Percentiles rank a stretch among this genome's conserved stretches.
Evolutionary conservation across 2,329 filamentous ascomycete genomes (phyloP).

Genomic region (Fusarium proliferatum): DNA sequence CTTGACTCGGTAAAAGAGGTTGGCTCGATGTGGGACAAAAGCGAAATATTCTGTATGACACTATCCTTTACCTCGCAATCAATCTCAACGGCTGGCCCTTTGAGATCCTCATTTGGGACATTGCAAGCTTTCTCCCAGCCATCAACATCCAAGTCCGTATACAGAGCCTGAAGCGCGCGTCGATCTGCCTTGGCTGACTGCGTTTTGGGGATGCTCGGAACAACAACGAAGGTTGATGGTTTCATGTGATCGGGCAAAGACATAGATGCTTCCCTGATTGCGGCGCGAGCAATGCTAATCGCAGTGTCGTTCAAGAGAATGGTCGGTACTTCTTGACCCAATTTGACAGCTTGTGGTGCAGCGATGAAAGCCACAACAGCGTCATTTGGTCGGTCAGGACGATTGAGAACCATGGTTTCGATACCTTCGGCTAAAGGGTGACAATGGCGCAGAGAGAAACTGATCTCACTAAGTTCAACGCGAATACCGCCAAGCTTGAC

Average conservation of each 20-base stretch:
- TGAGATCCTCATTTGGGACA: not conserved
- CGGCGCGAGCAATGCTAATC: not conserved
- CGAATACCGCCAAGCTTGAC: constrained; percentile 43
- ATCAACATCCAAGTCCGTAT: not conserved
- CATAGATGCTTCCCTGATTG: not conserved
- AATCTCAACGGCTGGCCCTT: not conserved
- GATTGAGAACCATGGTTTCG: constrained; percentile 6
- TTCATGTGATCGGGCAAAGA: not conserved
- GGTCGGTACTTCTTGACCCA: not conserved
- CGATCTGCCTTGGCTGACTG: constrained; percentile 13
- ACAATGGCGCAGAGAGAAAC: constrained; percentile 11
- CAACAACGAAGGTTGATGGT: not conserved
- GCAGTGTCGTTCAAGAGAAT: not conserved
- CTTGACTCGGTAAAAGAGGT: not conserved
- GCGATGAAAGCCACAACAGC: constrained; percentile 2
- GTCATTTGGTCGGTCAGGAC: not conserved
- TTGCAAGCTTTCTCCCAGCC: not conserved
- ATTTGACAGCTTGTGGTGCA: not conserved
- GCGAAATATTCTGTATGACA: not conserved
- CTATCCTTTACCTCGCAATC: not conserved
- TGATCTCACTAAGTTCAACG: constrained; percentile 46
- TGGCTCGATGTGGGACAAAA: not conserved
- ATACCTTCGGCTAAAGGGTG: constrained; percentile 3
- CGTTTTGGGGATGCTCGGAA: constrained; percentile 5
- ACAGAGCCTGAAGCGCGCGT: constrained; percentile 1